Base-by-base conservation (phyloP, 1,139 yeast genomes). In the Saccharomyces hybrid region DNA sequence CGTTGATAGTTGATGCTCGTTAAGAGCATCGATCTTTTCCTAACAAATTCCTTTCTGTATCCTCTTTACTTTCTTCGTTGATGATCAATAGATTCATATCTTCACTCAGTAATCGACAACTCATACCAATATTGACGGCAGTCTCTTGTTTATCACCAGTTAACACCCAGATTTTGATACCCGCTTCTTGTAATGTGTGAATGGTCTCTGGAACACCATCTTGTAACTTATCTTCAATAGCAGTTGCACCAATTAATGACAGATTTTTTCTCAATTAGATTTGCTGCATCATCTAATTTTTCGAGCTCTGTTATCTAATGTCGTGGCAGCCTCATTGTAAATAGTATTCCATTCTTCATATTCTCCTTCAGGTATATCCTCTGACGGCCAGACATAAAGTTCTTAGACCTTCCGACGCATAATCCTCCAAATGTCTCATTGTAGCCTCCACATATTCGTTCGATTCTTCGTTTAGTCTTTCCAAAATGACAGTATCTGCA, bases 71-170 rank as follows among this genome's bases (percentile, higher is more conserved):
- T 46, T 86, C 91, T 69, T 93, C 99, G 67, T 95, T 95, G 51
- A 95, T 84, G 57, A 93, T 84, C 63, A 95, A 76, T 59, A 95
- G 73, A 64, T 89, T 90, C 99, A 95, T 95, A 66, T 95, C 99
- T 70, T 95, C 99, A 69, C 95, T 86, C 52, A 95, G 75, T 53
- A 95, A 76, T 65, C 88, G 89, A 75, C 99, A 95, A 62, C 96
- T 88, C 97, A 93, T 90, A 59, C 99, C 99, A 68, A 95, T 93
- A 68, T 95, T 95, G 59, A 95, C 88, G 1, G 99, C 99, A n/a
- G 99, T 95, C 71, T 95, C 99, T 70, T 93, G 99, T 67, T 97
- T 81, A 69, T 95, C 99, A 63, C 99, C 99, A 8, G 99, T 95
- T 56, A 95, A 77, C 32, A 95, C 97, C 99, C 99, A 95, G 24